Base-by-base conservation (phyloP, 2,329 filamentous ascomycete species). In the Aspergillus brunneoviolaceus region DNA sequence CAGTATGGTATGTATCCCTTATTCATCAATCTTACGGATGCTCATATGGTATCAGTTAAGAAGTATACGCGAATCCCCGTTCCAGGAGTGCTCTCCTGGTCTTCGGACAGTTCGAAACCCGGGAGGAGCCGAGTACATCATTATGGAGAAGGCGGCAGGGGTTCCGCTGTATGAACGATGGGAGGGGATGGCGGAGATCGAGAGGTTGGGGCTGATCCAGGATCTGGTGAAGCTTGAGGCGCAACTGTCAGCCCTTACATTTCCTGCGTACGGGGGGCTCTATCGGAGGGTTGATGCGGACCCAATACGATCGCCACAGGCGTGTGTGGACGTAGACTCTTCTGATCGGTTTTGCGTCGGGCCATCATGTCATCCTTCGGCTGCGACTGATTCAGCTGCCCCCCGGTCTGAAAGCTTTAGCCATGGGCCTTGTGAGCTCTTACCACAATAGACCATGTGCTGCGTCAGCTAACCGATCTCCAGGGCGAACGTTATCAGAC, bases 81-180 rank as follows among this genome's bases (percentile, higher is more conserved):
- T 19, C 71, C 68, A 1, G 49, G 60, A n/a, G 67, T 72, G 16
- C 56, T 69, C 35, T 52, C 65, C 4, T 73, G 67, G 66, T 67
- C 59, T 2, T 64, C 65, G 3, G 50, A 70, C 25, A 39, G 42
- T 5, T 47, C 57, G 3, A 76, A 76, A 73, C 62, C 50, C 68
- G 19, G 70, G 77, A 9, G 75, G 75, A 1, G 71, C 67, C 9
- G 74, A 78, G 59, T 77, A 78, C 57, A 77, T 78, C 19, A 72
- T 79, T 54, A 76, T 78, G 70, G 73, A 76, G 64, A 72, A 76
- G 59, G 71, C 73, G 2, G 35, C 61, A 6, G 76, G 76, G 2
- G 65, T 77, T 60, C 64, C 62, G 29, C 61, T 77, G 49, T 67
- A 68, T 51, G 45, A 71, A 57, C 62, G 39, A 61, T 74, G 71